These are phyloP conservation scores for Bonia amplexicaulis DNA, from an alignment of 176 grass and related monocot species.

Conservation along the genomic window DNA sequence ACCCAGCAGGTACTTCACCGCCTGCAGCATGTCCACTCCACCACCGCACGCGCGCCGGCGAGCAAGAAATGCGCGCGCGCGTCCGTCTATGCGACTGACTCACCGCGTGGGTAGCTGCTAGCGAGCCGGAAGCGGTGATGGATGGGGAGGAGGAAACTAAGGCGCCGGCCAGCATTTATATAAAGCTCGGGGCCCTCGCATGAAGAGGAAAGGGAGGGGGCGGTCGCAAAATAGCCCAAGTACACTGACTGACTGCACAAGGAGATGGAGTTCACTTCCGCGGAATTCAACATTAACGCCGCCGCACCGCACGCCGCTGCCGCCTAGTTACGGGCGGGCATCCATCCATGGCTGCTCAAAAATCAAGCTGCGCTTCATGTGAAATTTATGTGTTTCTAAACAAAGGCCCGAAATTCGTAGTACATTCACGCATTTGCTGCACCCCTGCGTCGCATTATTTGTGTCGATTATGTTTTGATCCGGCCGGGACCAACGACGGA, in stretches of 20 bases:
- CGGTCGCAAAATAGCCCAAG: not conserved
- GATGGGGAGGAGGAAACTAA: slow-evolving; percentile 4
- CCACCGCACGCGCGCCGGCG: not conserved
- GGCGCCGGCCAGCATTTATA: slow-evolving; percentile 54
- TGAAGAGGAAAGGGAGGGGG: not conserved
- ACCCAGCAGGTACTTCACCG: slow-evolving; percentile 68
- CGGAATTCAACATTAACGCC: slow-evolving; percentile 12
- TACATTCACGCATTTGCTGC: too few relatives aligned
- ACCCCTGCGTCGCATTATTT: not conserved
- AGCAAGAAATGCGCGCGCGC: not conserved
- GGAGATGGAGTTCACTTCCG: not conserved
- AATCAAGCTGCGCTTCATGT: too few relatives aligned
- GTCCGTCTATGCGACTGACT: not conserved
- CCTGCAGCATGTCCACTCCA: slow-evolving; percentile 48
- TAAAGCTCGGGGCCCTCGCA: slow-evolving; percentile 28
- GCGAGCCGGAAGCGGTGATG: not conserved
- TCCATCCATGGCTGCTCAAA: too few relatives aligned
- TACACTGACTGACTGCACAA: not conserved
- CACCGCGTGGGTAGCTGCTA: not conserved
- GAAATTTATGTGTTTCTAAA: too few relatives aligned
- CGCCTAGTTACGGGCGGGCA: too few relatives aligned
- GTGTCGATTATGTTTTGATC: not conserved
- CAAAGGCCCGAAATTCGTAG: too few relatives aligned
- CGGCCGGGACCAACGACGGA: not conserved
- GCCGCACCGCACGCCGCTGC: not conserved